Base-by-base conservation (phyloP, 495 filamentous ascomycete genomes). In the Annulohypoxylon moriforme region DNA sequence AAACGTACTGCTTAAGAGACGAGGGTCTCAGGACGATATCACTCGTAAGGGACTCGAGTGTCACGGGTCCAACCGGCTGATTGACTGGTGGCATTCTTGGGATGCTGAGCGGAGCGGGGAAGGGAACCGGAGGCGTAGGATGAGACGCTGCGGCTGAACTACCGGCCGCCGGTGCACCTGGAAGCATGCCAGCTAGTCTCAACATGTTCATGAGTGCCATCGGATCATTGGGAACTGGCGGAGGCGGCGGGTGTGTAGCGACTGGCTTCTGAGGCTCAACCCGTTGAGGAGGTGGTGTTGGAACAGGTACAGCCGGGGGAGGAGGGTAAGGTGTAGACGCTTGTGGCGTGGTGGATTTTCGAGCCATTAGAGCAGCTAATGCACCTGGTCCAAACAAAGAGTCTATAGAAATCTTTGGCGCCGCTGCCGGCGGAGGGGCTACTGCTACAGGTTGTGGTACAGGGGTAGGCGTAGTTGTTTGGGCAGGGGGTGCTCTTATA, bases 1-100 rank as follows among this genome's bases (percentile, higher is more conserved):
- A 34, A 61, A 83, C 89, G 80, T 88, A 92, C 92, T 89, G 89
- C 62, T 94, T 95, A 22, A 97, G 86, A 55, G 93, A 93, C 10
- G 88, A 85, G 22, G 90, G 85, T 62, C 85, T 91, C 80, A 94
- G 82, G 71, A 89, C 84, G 58, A 94, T 88, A 76, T 89, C 88
- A 73, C 88, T 87, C 49, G 82, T 80, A 38, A 82, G 69, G 33
- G 80, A 76, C 9, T 77, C 77, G 27, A 83, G 60, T 38, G 73
- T 64, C 1, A 57, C 46, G 1, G 60, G 74, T 18, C 56, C 64
- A 42, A 29, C 10, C 7, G 64, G 62, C 22, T 60, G 68, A 36
- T 42, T 60, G 24, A 4, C 33, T 20, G 57, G 36, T 25, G 47
- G 42, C 33, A 31, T 64, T 60, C 76, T 76, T 56, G 74, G 70